Base-by-base conservation (phyloP, 2,329 filamentous ascomycete genomes). In the Xylariales sp. region DNA sequence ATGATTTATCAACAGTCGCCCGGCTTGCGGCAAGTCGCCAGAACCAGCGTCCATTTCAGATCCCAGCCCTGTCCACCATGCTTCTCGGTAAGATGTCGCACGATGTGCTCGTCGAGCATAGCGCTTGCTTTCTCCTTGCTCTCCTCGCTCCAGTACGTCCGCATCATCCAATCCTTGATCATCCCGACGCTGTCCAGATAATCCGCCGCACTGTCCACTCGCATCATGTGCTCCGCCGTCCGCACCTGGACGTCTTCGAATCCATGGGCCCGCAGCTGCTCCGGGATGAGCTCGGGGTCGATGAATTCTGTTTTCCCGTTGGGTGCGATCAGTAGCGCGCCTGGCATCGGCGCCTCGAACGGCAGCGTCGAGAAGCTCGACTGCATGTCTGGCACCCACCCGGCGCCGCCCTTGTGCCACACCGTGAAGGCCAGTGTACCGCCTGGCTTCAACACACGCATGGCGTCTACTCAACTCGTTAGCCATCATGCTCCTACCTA, bases 301-400 rank as follows among this genome's bases (percentile, higher is more conserved):
- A 77, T 71, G 81, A 83, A 84, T 34, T 78, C 71, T 2, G 79
- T 78, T 58, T 80, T 79, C 1, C 72, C 61, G 63, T 84, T 81
- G 32, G 79, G 75, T 57, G 83, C 81, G 80, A 82, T 79, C 0
- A 77, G 75, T 28, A 81, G 49, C 5, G 72, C 64, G 14, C 74
- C 62, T 0, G 80, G 78, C 36, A 80, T 76, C 4, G 81, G 79
- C 0, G 81, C 78, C 0, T 79, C 73, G 43, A 82, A 83, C 0
- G 82, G 79, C 48, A 85, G 78, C 0, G 80, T 76, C 14, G 71
- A 73, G 45, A 85, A 81, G 8, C 81, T 81, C 0, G 75, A 75
- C 12, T 75, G 73, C 39, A 84, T 45, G 36, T 84, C 81, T 0
- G 76, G 72, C 3, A 74, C 52, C 81, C 82, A 85, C 41, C 73